phyloP scores from a whole-genome alignment of 108 stramenopile genomes.

The Fragilariopsis cylindrus region DNA sequence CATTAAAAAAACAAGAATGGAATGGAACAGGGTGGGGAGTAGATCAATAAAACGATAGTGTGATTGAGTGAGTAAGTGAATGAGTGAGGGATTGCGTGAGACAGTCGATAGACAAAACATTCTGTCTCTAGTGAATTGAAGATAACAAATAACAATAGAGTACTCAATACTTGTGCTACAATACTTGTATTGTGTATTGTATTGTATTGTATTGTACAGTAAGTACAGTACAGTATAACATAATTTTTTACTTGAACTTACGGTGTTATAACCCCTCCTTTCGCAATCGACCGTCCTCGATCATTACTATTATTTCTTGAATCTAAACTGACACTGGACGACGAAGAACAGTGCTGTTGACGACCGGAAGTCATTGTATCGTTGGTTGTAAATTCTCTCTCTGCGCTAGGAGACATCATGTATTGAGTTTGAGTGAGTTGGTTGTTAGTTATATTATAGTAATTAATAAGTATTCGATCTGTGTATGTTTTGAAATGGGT shows the following conservation, averaged over 20 bases:
- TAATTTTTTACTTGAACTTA: neutral
- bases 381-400: constrained; percentile 5
- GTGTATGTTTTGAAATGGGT: too few species aligned
- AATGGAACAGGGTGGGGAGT: neutral
- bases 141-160: neutral
- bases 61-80: too few species aligned
- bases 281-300: constrained; percentile 34
- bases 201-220: too few species aligned
- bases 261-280: constrained; percentile 41
- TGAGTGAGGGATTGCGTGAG: neutral
- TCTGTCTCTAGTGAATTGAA: neutral
- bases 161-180: too few species aligned
- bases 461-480: too few species aligned
- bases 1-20: neutral
- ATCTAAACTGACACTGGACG: neutral
- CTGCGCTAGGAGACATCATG: constrained; percentile 2
- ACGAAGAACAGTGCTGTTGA: neutral
- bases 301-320: constrained; percentile 12
- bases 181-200: too few species aligned
- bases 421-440: neutral
- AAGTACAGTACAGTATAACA: too few species aligned
- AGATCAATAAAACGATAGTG: too few species aligned
- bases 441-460: too few species aligned
- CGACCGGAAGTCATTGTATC: neutral
- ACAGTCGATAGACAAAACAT: neutral